A percentile compares a stretch with the other conserved stretches of the same genome.
These are phyloP conservation scores for Astrothelium subdiscretum DNA, from an alignment of 495 filamentous ascomycete genomes.

Conservation along the genomic window DNA sequence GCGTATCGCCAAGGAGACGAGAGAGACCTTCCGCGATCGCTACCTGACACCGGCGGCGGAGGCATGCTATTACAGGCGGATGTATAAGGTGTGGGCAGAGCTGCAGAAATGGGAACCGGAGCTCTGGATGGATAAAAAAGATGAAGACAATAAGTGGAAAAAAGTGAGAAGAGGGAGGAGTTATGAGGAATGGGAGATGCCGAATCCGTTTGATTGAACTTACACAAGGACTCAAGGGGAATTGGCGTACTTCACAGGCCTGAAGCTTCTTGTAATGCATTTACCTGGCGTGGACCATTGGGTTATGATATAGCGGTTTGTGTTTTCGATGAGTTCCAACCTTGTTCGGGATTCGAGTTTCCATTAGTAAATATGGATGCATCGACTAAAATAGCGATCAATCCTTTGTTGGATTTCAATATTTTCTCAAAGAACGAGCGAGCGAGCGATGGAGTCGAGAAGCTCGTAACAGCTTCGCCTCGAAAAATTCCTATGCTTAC, in stretches of 20 bases:
- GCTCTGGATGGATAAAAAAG: background rate
- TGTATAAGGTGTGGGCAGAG: slow-evolving; percentile 12
- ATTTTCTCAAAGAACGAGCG: too few species aligned
- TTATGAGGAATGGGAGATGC: background rate
- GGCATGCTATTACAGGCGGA: slow-evolving; percentile 9
- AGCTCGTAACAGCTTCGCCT: too few species aligned
- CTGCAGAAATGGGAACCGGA: background rate
- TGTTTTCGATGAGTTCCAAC: background rate
- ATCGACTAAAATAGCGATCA: too few species aligned
- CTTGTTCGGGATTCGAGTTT: background rate
- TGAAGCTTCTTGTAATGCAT: background rate
- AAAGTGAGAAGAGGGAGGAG: background rate
- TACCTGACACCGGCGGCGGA: slow-evolving; percentile 10
- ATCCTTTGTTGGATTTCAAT: too few species aligned
- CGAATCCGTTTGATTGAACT: background rate
- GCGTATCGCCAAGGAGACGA: slow-evolving; percentile 4
- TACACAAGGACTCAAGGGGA: too few species aligned
- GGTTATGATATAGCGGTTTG: background rate
- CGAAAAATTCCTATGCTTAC: too few species aligned
- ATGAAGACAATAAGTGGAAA: background rate
- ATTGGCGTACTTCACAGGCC: background rate
- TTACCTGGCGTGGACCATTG: background rate
- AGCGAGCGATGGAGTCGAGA: too few species aligned
- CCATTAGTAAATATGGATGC: too few species aligned
- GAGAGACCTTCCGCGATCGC: slow-evolving; percentile 3